Percentiles rank a stretch among this genome's conserved stretches.
These are phyloP conservation scores for Citrus hindsii DNA, from an alignment of 345 rosid genomes.

Conservation along the genomic window DNA sequence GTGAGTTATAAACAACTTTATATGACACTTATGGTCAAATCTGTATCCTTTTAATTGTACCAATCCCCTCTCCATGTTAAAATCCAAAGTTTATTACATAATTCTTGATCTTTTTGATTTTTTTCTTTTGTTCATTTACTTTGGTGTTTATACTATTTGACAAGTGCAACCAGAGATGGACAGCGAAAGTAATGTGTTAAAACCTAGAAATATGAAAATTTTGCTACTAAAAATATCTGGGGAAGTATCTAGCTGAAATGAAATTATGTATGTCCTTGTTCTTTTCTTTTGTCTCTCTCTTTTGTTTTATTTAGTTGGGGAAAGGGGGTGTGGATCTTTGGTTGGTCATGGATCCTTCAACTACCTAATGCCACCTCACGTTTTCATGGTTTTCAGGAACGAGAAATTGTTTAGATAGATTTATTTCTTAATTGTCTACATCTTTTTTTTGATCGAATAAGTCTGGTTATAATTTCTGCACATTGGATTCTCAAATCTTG, in stretches of 20 bases:
- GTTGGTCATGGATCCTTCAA: neutral
- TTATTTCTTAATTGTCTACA: neutral
- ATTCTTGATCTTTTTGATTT: neutral
- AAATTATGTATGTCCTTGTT: neutral
- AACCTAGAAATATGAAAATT: neutral
- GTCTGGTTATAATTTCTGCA: neutral
- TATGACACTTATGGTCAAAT: neutral
- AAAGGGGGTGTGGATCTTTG: neutral
- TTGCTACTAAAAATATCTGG: neutral
- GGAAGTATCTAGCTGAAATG: neutral
- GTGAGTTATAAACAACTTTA: conserved; percentile 48
- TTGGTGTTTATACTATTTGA: neutral
- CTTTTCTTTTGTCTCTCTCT: too few relatives aligned
- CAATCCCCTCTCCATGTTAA: neutral
- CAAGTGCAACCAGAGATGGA: neutral
- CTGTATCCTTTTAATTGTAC: neutral
- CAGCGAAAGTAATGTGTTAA: neutral
- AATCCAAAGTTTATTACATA: neutral
- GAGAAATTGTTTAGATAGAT: neutral
- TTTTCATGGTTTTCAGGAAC: neutral
- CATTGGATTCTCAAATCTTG: neutral
- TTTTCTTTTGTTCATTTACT: neutral
- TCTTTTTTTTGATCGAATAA: neutral
- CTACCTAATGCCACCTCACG: neutral
- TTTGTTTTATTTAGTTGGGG: neutral